These are phyloP conservation scores for Aureobasidium subglaciale DNA, from an alignment of 2,329 filamentous ascomycete species.

Conservation along the genomic window DNA sequence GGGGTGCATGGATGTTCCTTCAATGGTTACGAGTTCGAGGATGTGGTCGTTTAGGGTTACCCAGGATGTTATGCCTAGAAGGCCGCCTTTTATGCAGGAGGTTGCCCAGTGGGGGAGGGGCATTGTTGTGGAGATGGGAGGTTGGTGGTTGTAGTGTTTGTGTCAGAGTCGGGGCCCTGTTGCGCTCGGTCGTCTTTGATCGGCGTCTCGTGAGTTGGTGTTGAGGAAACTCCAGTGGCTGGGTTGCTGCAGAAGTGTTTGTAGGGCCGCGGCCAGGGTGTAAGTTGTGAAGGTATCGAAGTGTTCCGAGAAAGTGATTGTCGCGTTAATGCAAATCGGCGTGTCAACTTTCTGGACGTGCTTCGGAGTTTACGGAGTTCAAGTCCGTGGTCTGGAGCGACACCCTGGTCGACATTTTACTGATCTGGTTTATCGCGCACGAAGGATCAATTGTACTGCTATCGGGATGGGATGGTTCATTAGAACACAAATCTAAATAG, in stretches of 20 bases:
- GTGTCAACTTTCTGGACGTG: constrained; percentile 1
- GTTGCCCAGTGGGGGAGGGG: neutral
- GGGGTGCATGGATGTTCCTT: constrained; percentile 39
- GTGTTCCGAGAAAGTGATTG: neutral
- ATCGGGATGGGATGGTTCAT: too few relatives aligned
- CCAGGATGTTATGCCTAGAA: constrained; percentile 16
- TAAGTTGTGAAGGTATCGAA: neutral
- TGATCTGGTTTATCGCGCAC: too few relatives aligned
- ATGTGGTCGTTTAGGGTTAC: constrained; percentile 36
- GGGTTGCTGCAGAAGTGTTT: too few relatives aligned
- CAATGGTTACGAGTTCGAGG: constrained; percentile 31
- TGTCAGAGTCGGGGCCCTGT: neutral
- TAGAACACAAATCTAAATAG: too few relatives aligned
- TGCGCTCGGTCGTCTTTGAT: neutral
- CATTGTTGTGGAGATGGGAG: neutral
- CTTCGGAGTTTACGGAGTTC: constrained; percentile 3
- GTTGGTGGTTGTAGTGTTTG: neutral
- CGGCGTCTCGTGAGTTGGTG: neutral
- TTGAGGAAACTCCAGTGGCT: too few relatives aligned
- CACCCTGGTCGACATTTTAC: too few relatives aligned
- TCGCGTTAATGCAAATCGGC: neutral
- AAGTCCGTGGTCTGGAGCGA: neutral
- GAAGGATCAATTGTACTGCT: too few relatives aligned
- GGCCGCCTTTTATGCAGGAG: neutral
- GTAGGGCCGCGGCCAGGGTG: too few relatives aligned